phyloP scores from a whole-genome alignment of 345 rosid genomes.

The Aegle marmelos region DNA sequence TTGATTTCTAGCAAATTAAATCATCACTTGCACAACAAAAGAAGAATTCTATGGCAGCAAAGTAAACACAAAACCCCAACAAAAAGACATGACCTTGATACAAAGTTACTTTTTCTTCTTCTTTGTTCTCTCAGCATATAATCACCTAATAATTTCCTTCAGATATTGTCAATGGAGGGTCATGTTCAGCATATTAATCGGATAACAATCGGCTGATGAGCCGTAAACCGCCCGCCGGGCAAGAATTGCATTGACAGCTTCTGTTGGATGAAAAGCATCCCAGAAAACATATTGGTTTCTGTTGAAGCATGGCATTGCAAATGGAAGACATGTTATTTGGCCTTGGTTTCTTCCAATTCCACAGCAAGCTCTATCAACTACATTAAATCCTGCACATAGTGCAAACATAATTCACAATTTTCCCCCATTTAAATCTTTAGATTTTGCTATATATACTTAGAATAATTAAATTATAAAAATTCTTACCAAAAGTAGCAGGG shows the following conservation, averaged over 20 bases:
- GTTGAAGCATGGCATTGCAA: conserved; percentile 51
- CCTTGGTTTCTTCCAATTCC: conserved; percentile 70
- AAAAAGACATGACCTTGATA: not conserved
- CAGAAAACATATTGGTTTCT: conserved; percentile 62
- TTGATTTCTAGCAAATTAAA: not conserved
- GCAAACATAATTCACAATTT: not conserved
- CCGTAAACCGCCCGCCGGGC: conserved; percentile 67
- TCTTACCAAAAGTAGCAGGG: conserved; percentile 57
- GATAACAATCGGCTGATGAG: conserved; percentile 52
- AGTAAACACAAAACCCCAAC: not conserved
- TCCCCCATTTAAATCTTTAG: too few species aligned
- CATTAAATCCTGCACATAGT: conserved; percentile 55
- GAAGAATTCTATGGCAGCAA: not conserved
- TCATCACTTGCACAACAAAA: not conserved
- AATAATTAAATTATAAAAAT: not conserved
- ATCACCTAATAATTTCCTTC: not conserved
- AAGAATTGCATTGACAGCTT: conserved; percentile 57
- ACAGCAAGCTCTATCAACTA: conserved; percentile 72
- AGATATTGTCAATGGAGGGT: conserved; percentile 32
- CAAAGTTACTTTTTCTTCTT: not conserved
- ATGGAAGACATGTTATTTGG: conserved; percentile 70
- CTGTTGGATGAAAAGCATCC: conserved; percentile 95
- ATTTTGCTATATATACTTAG: not conserved
- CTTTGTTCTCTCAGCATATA: not conserved
- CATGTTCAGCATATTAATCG: conserved; percentile 77